Evolutionary conservation across 108 stramenopile genomes (phyloP).

Genomic region (Cyclostephanos invisitatus): DNA sequence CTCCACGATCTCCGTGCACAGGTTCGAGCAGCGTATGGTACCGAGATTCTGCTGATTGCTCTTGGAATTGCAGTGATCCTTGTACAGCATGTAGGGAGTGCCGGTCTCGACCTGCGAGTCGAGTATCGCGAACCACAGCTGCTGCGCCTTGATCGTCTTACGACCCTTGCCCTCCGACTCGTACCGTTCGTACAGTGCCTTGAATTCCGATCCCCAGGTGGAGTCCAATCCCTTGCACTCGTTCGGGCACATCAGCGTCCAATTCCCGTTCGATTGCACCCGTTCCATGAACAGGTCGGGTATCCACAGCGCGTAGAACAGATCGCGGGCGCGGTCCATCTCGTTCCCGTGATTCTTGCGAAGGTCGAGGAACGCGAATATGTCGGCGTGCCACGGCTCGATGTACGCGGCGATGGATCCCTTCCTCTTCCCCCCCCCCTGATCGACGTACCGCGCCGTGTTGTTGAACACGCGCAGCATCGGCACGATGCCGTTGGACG

Average conservation of each 20-base stretch:
- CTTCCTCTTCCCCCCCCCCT: conserved; percentile 99
- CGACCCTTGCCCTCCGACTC: conserved; percentile 93
- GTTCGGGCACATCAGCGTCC: conserved; percentile 94
- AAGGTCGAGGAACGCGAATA: conserved; percentile 95
- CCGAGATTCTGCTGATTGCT: conserved; percentile 99
- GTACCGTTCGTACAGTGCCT: conserved; percentile 92
- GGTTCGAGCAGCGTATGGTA: conserved; percentile 97
- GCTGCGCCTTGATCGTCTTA: conserved; percentile 93
- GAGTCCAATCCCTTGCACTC: conserved; percentile 95
- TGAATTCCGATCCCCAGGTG: conserved; percentile 90
- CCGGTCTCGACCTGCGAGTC: conserved; percentile 99
- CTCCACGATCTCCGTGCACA: conserved; percentile 98
- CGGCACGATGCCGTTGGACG: conserved; percentile 98
- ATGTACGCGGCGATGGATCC: conserved; percentile 98
- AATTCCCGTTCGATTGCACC: conserved; percentile 90
- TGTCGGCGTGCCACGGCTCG: conserved; percentile 99
- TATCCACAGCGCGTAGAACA: conserved; percentile 99
- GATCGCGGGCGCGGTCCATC: conserved; percentile 92
- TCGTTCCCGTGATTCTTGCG: conserved; percentile 99
- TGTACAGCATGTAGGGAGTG: conserved; percentile 99
- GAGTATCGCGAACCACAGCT: conserved; percentile 98
- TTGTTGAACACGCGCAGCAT: conserved; percentile 99
- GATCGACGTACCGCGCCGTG: conserved; percentile 98
- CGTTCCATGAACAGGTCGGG: conserved; percentile 99
- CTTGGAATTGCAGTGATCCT: conserved; percentile 98